Evolutionary conservation across 2,329 filamentous ascomycete species (phyloP), one percentile per base, ranked within the genome.

Genomic region (Chrysoporthe cubensis): DNA sequence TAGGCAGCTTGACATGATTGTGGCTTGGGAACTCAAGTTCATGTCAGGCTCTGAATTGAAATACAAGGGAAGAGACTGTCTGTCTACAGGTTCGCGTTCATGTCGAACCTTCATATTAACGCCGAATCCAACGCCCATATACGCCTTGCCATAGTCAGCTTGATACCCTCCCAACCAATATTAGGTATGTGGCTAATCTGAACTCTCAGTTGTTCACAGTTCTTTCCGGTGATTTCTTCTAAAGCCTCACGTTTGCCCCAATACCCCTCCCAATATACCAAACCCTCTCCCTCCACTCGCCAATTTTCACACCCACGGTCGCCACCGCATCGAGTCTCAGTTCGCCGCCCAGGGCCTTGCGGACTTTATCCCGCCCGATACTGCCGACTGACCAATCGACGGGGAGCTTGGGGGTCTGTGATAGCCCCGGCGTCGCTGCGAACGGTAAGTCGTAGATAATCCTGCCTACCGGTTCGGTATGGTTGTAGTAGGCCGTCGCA

Each of bases 401-500:
- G 0, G 95, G 94, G 54, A 99, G 76, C 67, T 86, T 86, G 0
- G 95, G 95, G 0, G 91, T 92, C 66, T 86, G 80, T 1, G 90
- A 91, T 1, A 87, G 76, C 0, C 94, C 93, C 0, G 94, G 93
- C 0, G 90, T 90, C 1, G 94, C 91, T 2, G 88, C 86, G 74
- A 98, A 95, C 0, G 92, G 88, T 18, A 88, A 76, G 50, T 90
- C 84, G 76, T 96, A 93, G 34, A 90, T 72, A 67, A 98, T 97
- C 37, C 84, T 87, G 1, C 94, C 96, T 0, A 97, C 84, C 1
- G 89, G 86, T 64, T 95, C 88, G 9, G 89, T 91, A 69, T 91
- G 87, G 71, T 97, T 93, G 78, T 97, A 96, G 70, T 89, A 91
- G 0, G 96, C 94, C 1, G 91, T 93, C 7, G 95, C 95, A 74